A percentile compares a stretch with the other conserved stretches of the same genome.
phyloP scores from a whole-genome alignment of 192 early-diverging fungal genomes.

The Coemansia sp. region DNA sequence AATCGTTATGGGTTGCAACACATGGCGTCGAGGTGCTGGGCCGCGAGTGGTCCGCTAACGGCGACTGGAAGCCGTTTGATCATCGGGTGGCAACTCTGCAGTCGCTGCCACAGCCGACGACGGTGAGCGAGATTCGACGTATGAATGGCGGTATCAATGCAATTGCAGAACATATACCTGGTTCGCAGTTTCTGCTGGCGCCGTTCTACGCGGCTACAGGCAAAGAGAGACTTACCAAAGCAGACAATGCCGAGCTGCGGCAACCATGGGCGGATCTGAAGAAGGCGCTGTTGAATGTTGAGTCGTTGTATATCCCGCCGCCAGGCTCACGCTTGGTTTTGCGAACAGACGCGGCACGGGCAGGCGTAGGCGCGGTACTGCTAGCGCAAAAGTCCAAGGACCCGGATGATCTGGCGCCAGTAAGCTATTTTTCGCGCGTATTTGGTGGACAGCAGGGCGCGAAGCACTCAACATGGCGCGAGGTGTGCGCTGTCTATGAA shows the following conservation, averaged over 20 bases:
- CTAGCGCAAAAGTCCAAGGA: conserved; percentile 13
- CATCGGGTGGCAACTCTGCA: conserved; percentile 18
- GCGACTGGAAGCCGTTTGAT: conserved; percentile 14
- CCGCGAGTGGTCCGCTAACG: background rate
- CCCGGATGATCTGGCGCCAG: conserved; percentile 10
- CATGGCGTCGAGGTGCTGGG: conserved; percentile 10
- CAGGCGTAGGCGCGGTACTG: conserved; percentile 23
- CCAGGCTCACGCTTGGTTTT: conserved; percentile 19
- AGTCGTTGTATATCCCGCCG: conserved; percentile 15
- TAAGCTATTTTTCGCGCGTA: conserved; percentile 18
- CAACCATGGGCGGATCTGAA: conserved; percentile 12
- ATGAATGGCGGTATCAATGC: conserved; percentile 22
- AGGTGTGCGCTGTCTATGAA: conserved; percentile 17
- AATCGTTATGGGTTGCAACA: conserved; percentile 7
- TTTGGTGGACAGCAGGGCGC: conserved; percentile 23
- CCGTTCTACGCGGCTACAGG: conserved; percentile 25
- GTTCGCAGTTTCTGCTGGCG: conserved; percentile 13
- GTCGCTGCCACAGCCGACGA: conserved; percentile 9
- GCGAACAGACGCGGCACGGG: conserved; percentile 18
- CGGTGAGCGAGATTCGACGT: conserved; percentile 4
- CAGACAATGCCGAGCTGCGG: background rate
- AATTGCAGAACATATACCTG: conserved; percentile 17
- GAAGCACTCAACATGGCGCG: conserved; percentile 14
- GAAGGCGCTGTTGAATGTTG: conserved; percentile 7
- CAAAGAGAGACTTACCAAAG: background rate